These are phyloP conservation scores for Phytophthora cajani DNA, from an alignment of 352 stramenopile genomes.

Conservation along the genomic window DNA sequence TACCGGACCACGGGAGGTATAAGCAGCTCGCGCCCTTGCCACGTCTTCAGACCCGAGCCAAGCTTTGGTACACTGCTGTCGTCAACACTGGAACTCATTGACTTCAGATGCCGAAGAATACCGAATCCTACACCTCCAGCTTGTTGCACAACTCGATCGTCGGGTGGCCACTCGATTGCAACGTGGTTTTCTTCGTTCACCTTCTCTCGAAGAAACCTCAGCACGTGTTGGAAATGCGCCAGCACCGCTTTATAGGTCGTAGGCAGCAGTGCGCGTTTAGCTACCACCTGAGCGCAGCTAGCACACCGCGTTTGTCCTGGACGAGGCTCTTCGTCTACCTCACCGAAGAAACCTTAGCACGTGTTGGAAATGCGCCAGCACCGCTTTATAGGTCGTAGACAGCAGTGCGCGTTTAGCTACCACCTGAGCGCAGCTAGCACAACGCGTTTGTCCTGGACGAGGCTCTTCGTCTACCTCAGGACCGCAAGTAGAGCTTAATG, in stretches of 20 bases:
- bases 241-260: slow-evolving; percentile 96
- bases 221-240: slow-evolving; percentile 92
- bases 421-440: slow-evolving; percentile 84
- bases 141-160: slow-evolving; percentile 86
- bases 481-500: slow-evolving; percentile 17
- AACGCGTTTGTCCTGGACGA: slow-evolving; percentile 53
- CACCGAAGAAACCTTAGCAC: slow-evolving; percentile 76
- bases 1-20: slow-evolving; percentile 94
- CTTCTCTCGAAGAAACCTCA: slow-evolving; percentile 65
- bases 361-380: slow-evolving; percentile 94
- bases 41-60: slow-evolving; percentile 13
- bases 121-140: slow-evolving; percentile 95
- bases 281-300: slow-evolving; percentile 83
- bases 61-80: slow-evolving; percentile 10
- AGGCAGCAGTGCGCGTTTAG: slow-evolving; percentile 75
- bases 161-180: slow-evolving; percentile 90
- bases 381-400: slow-evolving; percentile 92
- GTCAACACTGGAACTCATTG: slow-evolving; percentile 17
- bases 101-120: slow-evolving; percentile 51
- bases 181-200: slow-evolving; percentile 52
- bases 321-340: slow-evolving; percentile 30
- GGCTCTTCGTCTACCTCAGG: slow-evolving; percentile 27
- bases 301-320: slow-evolving; percentile 67
- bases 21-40: slow-evolving; percentile 57
- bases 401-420: slow-evolving; percentile 81